Conservation (phyloP, 192 early-diverging fungal species). For the Gigaspora rosea region DNA sequence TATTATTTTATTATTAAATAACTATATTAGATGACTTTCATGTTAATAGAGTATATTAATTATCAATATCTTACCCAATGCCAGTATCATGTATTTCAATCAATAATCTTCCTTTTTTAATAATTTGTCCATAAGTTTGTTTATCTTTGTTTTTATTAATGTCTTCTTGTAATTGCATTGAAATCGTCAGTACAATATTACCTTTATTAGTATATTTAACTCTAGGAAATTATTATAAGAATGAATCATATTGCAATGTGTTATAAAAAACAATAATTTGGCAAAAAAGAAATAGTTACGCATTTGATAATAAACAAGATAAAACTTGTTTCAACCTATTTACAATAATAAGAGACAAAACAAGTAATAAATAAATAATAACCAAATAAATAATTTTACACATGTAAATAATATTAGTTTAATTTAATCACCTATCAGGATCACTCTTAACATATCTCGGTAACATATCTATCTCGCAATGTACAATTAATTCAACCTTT, state of each 20-base stretch:
- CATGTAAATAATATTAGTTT: too few species aligned
- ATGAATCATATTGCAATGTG: background rate
- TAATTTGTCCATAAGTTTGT: background rate
- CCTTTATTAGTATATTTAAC: too few species aligned
- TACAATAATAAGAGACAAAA: too few species aligned
- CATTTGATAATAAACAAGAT: too few species aligned
- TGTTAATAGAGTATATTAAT: too few species aligned
- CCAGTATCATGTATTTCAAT: constrained; percentile 72
- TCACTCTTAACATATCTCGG: constrained; percentile 25
- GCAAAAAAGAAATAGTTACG: background rate
- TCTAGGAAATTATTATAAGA: background rate
- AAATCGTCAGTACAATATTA: too few species aligned
- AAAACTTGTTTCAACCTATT: too few species aligned
- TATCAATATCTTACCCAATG: constrained; percentile 47
- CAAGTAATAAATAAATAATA: too few species aligned
- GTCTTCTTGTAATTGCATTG: too few species aligned
- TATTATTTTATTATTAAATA: background rate
- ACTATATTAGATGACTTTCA: too few species aligned
- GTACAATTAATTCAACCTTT: constrained; percentile 51
- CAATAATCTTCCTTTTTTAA: constrained; percentile 45
- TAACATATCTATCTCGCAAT: constrained; percentile 27
- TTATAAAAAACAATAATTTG: constrained; percentile 5
- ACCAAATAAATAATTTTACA: too few species aligned
- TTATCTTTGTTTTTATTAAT: background rate
- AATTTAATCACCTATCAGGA: background rate